Conservation (phyloP, 2,329 filamentous ascomycete genomes). For the Penicillium freii region DNA sequence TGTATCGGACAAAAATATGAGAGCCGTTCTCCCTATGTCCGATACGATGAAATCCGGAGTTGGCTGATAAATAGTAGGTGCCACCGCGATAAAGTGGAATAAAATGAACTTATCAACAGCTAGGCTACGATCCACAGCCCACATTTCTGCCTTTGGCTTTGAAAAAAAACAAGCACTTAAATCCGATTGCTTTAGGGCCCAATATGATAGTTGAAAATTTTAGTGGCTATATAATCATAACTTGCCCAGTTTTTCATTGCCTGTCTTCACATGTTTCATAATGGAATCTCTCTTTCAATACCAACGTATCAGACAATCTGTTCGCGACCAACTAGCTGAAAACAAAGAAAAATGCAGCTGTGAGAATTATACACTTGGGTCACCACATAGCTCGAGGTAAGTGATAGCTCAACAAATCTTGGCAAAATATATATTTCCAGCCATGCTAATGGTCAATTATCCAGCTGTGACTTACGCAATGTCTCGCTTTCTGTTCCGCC, state of each 20-base stretch:
- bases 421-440: background rate
- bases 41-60: background rate
- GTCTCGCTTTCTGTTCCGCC: background rate
- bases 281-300: background rate
- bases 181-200: background rate
- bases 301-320: background rate
- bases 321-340: background rate
- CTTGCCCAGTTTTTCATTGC: background rate
- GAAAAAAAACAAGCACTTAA: background rate
- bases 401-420: background rate
- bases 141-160: too few relatives aligned
- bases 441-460: background rate
- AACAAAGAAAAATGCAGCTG: background rate
- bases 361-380: background rate
- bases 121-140: background rate
- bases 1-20: background rate
- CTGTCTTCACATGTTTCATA: background rate
- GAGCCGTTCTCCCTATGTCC: background rate
- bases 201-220: background rate
- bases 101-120: background rate
- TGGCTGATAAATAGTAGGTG: background rate
- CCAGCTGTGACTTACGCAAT: background rate
- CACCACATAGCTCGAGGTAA: background rate
- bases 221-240: background rate
- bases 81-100: background rate